A percentile compares a stretch with the other conserved stretches of the same genome.
Evolutionary conservation across 2,329 filamentous ascomycete species (phyloP).

Genomic region (Colletotrichum cereale): DNA sequence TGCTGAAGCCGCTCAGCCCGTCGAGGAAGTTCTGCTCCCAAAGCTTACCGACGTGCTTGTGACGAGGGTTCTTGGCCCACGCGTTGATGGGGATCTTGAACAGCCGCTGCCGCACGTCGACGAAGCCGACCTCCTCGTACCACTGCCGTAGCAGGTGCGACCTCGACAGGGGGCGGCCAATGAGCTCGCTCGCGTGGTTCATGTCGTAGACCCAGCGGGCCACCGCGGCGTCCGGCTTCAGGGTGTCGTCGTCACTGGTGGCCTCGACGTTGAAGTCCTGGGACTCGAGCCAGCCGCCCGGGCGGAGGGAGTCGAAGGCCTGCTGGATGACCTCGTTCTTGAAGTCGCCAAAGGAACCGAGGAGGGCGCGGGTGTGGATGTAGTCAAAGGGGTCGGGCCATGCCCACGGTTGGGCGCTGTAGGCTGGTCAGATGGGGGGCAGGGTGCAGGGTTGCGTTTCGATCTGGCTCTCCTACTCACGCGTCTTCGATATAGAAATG

Average conservation of each 20-base stretch:
- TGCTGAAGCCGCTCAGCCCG: slow-evolving; percentile 60
- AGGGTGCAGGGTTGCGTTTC: slow-evolving; percentile 6
- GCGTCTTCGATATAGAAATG: slow-evolving; percentile 80
- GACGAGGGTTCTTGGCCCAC: slow-evolving; percentile 62
- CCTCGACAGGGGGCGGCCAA: slow-evolving; percentile 54
- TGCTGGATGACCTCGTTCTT: slow-evolving; percentile 63
- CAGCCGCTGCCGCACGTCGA: slow-evolving; percentile 64
- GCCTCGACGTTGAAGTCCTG: slow-evolving; percentile 59
- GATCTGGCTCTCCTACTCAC: slow-evolving; percentile 44
- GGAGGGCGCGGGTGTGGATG: slow-evolving; percentile 64
- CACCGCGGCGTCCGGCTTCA: slow-evolving; percentile 54
- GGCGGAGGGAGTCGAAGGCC: slow-evolving; percentile 61
- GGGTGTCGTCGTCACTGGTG: slow-evolving; percentile 60
- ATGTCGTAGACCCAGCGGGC: slow-evolving; percentile 57
- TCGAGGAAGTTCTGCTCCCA: slow-evolving; percentile 59
- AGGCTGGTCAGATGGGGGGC: background rate
- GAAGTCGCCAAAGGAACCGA: slow-evolving; percentile 64
- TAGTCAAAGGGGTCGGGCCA: slow-evolving; percentile 68
- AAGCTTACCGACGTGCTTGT: slow-evolving; percentile 59
- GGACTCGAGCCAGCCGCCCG: slow-evolving; percentile 68
- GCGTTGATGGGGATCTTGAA: slow-evolving; percentile 67
- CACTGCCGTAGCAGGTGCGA: slow-evolving; percentile 51
- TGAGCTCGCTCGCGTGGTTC: slow-evolving; percentile 51
- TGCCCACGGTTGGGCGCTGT: slow-evolving; percentile 62
- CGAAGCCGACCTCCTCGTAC: slow-evolving; percentile 64